Percentiles rank a stretch among this genome's conserved stretches.
phyloP scores from a whole-genome alignment of 352 stramenopile genomes.

The Globisporangium solare region DNA sequence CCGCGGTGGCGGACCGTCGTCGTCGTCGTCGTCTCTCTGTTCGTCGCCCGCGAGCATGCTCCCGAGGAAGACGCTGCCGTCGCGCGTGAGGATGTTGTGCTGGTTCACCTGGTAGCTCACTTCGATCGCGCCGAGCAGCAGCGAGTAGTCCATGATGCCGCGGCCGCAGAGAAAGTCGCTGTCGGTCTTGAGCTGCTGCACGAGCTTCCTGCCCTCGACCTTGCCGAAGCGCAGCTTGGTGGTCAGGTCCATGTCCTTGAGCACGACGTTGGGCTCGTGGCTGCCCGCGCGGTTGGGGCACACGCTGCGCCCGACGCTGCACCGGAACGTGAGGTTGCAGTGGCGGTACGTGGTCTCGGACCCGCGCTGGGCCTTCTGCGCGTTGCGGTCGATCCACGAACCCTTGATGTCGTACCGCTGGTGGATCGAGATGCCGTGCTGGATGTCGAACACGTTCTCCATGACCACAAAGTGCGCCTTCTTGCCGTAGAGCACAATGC shows the following conservation, averaged over 20 bases:
- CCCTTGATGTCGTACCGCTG: slow-evolving; percentile 88
- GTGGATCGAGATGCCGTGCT: slow-evolving; percentile 70
- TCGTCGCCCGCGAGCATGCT: slow-evolving; percentile 12
- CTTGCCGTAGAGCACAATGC: slow-evolving; percentile 71
- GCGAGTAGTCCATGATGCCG: slow-evolving; percentile 84
- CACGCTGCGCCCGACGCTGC: slow-evolving; percentile 38
- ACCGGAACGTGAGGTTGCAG: slow-evolving; percentile 68
- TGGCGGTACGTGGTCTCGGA: slow-evolving; percentile 63
- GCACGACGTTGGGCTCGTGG: slow-evolving; percentile 70
- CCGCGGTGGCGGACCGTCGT: too few relatives aligned
- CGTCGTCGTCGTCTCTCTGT: background rate
- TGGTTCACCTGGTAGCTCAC: slow-evolving; percentile 72
- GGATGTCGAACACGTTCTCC: slow-evolving; percentile 86
- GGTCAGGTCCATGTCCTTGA: slow-evolving; percentile 81
- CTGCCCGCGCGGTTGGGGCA: slow-evolving; percentile 57
- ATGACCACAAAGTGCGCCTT: slow-evolving; percentile 83
- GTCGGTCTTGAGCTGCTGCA: slow-evolving; percentile 65
- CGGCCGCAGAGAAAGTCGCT: slow-evolving; percentile 62
- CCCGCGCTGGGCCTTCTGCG: slow-evolving; percentile 47
- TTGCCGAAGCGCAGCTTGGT: slow-evolving; percentile 66
- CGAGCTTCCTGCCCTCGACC: slow-evolving; percentile 29
- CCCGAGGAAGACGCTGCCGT: slow-evolving; percentile 50
- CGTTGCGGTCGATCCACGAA: slow-evolving; percentile 77
- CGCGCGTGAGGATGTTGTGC: slow-evolving; percentile 59
- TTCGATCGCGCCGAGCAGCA: slow-evolving; percentile 76